Evolutionary conservation across 2,329 filamentous ascomycete species (phyloP).

Genomic region (Tolypocladium album): DNA sequence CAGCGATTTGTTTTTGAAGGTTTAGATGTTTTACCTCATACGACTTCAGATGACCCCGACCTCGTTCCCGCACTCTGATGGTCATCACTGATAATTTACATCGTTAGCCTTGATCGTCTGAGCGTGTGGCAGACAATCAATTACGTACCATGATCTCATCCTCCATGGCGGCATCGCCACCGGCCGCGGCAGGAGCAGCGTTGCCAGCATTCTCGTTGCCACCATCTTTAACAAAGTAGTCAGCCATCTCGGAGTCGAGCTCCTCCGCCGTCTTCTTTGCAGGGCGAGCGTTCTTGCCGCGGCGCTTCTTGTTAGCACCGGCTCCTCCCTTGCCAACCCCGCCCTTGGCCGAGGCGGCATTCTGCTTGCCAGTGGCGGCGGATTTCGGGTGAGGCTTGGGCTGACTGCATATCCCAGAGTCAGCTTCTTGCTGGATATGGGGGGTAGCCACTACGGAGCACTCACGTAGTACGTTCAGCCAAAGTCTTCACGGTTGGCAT

Average conservation of each 20-base stretch:
- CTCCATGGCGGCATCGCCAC: constrained; percentile 53
- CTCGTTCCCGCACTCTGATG: background rate
- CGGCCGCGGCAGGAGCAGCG: constrained; percentile 33
- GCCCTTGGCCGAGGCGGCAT: constrained; percentile 32
- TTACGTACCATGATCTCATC: constrained; percentile 46
- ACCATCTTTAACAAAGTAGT: constrained; percentile 63
- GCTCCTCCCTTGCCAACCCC: constrained; percentile 35
- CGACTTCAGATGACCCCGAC: background rate
- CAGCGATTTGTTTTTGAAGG: background rate
- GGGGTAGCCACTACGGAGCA: constrained; percentile 6
- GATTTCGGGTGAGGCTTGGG: constrained; percentile 59
- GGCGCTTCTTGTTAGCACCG: constrained; percentile 42
- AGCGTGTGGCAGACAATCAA: background rate
- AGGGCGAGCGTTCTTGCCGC: constrained; percentile 50
- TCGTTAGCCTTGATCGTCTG: background rate
- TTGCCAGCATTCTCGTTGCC: constrained; percentile 34
- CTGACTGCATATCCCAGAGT: constrained; percentile 14
- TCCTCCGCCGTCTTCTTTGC: constrained; percentile 88
- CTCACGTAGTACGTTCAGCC: constrained; percentile 69
- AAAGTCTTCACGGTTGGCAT: constrained; percentile 58
- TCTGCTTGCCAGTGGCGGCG: constrained; percentile 63
- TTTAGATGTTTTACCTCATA: background rate
- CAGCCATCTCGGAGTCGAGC: constrained; percentile 93
- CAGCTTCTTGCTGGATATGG: background rate
- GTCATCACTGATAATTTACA: background rate